A percentile compares a stretch with the other conserved stretches of the same genome.
These are phyloP conservation scores for Rasamsonia emersonii DNA, from an alignment of 2,329 filamentous ascomycete species.

Conservation along the genomic window DNA sequence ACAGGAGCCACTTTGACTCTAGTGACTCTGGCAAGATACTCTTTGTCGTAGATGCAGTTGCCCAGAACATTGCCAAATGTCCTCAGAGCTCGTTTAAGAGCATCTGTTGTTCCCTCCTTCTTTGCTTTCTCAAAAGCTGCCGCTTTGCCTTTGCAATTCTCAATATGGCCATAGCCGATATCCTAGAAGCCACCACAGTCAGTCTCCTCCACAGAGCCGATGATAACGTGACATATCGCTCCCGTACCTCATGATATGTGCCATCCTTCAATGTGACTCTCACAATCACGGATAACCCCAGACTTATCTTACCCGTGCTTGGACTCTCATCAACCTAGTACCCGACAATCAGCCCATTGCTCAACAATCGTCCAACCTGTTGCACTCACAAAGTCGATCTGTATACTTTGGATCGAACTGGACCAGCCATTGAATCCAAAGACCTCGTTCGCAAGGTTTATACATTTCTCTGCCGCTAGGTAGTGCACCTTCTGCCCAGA, in stretches of 20 bases:
- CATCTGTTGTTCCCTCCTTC: conserved; percentile 95
- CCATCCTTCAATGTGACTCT: conserved; percentile 85
- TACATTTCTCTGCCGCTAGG: conserved; percentile 91
- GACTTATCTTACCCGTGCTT: conserved; percentile 66
- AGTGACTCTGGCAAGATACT: conserved; percentile 81
- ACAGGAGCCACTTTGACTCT: conserved; percentile 72
- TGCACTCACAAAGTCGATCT: conserved; percentile 71
- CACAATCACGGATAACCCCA: conserved; percentile 84
- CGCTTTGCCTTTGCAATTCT: conserved; percentile 92
- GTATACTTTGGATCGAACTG: conserved; percentile 85
- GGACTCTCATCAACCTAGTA: conserved; percentile 67
- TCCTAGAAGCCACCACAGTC: conserved; percentile 43
- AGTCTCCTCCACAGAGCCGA: too few relatives aligned
- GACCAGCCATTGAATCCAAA: conserved; percentile 99
- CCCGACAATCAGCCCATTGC: neutral
- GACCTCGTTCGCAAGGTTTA: conserved; percentile 86
- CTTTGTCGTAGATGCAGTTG: conserved; percentile 98
- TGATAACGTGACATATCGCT: too few relatives aligned
- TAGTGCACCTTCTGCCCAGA: conserved; percentile 86
- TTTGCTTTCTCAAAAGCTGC: conserved; percentile 97
- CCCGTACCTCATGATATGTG: conserved; percentile 74
- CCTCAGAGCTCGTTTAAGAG: conserved; percentile 75
- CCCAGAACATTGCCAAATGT: conserved; percentile 94
- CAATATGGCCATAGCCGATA: conserved; percentile 91
- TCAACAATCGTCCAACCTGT: neutral